These are phyloP conservation scores for Lactarius evosmus DNA, from an alignment of 768 basidiomycete genomes.

Conservation along the genomic window DNA sequence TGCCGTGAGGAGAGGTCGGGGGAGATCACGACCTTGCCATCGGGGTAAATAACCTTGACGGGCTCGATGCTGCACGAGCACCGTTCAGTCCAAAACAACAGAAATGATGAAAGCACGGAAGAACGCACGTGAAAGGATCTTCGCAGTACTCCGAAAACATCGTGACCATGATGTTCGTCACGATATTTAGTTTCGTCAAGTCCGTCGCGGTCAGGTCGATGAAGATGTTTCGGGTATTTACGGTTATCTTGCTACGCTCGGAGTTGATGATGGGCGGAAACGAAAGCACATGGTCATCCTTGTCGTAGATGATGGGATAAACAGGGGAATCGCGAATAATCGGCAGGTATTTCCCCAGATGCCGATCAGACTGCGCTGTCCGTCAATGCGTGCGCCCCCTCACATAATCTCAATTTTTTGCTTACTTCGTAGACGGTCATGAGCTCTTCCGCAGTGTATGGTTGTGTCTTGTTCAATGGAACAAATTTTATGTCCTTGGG, in stretches of 20 bases:
- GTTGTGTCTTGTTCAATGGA: slow-evolving; percentile 76
- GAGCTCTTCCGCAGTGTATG: slow-evolving; percentile 82
- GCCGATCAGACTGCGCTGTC: slow-evolving; percentile 74
- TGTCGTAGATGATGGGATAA: slow-evolving; percentile 97
- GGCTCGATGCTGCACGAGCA: slow-evolving; percentile 75
- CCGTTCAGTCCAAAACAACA: neutral
- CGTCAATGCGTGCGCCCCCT: slow-evolving; percentile 4
- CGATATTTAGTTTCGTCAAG: slow-evolving; percentile 92
- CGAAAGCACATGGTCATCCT: slow-evolving; percentile 79
- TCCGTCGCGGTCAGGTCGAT: slow-evolving; percentile 97
- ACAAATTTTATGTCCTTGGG: slow-evolving; percentile 90
- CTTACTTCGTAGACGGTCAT: slow-evolving; percentile 92
- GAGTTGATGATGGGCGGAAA: slow-evolving; percentile 99
- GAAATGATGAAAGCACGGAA: slow-evolving; percentile 8
- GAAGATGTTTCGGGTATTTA: slow-evolving; percentile 92
- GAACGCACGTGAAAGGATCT: slow-evolving; percentile 88
- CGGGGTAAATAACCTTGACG: slow-evolving; percentile 75
- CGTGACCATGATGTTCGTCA: slow-evolving; percentile 90
- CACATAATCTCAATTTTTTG: slow-evolving; percentile 5
- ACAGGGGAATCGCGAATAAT: slow-evolving; percentile 95
- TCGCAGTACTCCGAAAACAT: slow-evolving; percentile 98
- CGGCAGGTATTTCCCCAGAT: slow-evolving; percentile 81
- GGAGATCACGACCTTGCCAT: slow-evolving; percentile 70
- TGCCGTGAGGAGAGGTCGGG: slow-evolving; percentile 76
- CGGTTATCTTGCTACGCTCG: slow-evolving; percentile 93